Base-by-base conservation (phyloP, 768 basidiomycete species). In the Macrolepiota fuliginosa region DNA sequence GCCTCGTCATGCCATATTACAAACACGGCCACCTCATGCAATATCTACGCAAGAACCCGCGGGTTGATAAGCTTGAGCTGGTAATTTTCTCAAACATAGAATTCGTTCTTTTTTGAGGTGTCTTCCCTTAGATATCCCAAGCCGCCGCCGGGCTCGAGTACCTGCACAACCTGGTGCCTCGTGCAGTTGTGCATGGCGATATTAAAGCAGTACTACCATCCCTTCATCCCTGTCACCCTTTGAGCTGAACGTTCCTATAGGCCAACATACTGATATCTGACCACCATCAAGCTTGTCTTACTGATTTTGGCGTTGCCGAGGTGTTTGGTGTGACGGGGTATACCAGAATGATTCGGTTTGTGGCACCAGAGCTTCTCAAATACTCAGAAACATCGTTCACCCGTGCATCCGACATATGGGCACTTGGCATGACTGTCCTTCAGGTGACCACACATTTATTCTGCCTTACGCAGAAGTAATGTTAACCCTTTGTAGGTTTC, bases 331-430 rank as follows among this genome's bases (percentile, higher is more conserved):
- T 65, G 46, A 66, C 70, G 25, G 74, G 77, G 2, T 77, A 74
- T 54, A 76, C 76, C 39, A 70, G 77, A 32, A 79, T 77, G 66
- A 79, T 79, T n/a, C n/a, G n/a, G n/a, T n/a, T n/a, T n/a, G n/a
- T n/a, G 74, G 74, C 77, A 7, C 66, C 67, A 7, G 78, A 79
- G 56, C 66, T 79, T 49, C 54, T 64, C 58, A 58, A 64, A 25
- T 58, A 66, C 11, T 22, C 42, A 29, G 54, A 52, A 1, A 57
- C 66, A 36, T 64, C 54, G 27, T 60, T 56, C 12, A 75, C 76
- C 13, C 29, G 13, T 52, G 63, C 61, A 22, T 67, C 73, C 2
- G 77, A 78, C 61, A 61, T 71, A 11, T 78, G 76, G 77, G 74
- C 77, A 5, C 73, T 73, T 50, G 75, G 65, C 1, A 75, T 77